Evolutionary conservation across 2,329 filamentous ascomycete species (phyloP).

Genomic region (Tolypocladium pustulatum): DNA sequence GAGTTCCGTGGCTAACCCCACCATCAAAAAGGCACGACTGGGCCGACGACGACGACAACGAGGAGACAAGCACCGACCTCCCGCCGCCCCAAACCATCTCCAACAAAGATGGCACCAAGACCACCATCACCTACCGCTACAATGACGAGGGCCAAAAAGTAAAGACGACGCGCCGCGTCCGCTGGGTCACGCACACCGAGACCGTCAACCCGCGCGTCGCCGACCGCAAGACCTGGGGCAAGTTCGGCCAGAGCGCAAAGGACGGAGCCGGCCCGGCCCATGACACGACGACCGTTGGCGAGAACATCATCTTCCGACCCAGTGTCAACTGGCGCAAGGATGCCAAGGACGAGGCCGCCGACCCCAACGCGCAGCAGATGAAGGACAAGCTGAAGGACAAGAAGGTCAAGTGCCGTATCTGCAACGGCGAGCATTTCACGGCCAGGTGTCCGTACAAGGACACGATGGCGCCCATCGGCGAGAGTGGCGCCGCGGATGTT

Average conservation of each 20-base stretch:
- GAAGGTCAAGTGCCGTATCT: slow-evolving; percentile 99
- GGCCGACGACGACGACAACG: slow-evolving; percentile 91
- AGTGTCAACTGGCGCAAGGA: slow-evolving; percentile 89
- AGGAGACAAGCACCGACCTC: slow-evolving; percentile 58
- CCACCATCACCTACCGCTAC: slow-evolving; percentile 78
- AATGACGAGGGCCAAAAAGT: slow-evolving; percentile 94
- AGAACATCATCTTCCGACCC: slow-evolving; percentile 97
- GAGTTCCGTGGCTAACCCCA: slow-evolving; percentile 22
- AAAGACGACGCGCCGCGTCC: slow-evolving; percentile 93
- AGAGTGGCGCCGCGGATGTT: slow-evolving; percentile 41
- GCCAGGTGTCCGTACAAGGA: slow-evolving; percentile 99
- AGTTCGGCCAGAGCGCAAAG: slow-evolving; percentile 86
- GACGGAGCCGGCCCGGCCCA: slow-evolving; percentile 71
- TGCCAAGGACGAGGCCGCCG: slow-evolving; percentile 69
- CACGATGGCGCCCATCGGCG: slow-evolving; percentile 85
- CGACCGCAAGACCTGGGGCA: slow-evolving; percentile 83
- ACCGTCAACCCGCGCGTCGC: slow-evolving; percentile 94
- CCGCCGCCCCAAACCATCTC: slow-evolving; percentile 80
- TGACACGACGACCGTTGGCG: slow-evolving; percentile 86
- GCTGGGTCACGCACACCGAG: slow-evolving; percentile 82
- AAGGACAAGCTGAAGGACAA: slow-evolving; percentile 91
- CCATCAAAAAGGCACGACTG: slow-evolving; percentile 57
- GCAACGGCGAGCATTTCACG: slow-evolving; percentile 97
- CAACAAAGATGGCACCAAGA: slow-evolving; percentile 98
- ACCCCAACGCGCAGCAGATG: slow-evolving; percentile 61